These are phyloP conservation scores for Monosporascus sp. DNA, from an alignment of 2,329 filamentous ascomycete genomes.

Conservation along the genomic window DNA sequence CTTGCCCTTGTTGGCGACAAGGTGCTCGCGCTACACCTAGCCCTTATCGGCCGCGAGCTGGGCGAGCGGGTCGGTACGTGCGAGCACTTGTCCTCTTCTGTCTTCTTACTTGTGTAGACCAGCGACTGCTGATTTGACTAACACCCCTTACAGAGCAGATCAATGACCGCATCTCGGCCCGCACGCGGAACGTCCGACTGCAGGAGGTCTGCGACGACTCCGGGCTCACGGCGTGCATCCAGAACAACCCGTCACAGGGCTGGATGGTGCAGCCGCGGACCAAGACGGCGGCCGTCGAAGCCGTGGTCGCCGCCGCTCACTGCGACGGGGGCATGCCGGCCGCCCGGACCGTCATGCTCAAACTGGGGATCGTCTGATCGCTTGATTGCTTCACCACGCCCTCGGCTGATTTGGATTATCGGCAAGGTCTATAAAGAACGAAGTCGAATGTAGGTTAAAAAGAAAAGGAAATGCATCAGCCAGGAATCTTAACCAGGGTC, in stretches of 20 bases:
- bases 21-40: conserved; percentile 3
- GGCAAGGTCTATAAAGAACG: too few relatives aligned
- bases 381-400: too few relatives aligned
- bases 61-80: conserved; percentile 2
- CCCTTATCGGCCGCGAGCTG: conserved; percentile 1
- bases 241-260: background rate
- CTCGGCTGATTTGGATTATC: too few relatives aligned
- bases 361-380: background rate
- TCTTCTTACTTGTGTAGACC: background rate
- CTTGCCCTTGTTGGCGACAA: conserved; percentile 8
- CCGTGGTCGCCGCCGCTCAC: conserved; percentile 7
- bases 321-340: conserved; percentile 7
- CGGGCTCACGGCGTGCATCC: conserved; percentile 8
- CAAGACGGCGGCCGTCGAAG: conserved; percentile 9
- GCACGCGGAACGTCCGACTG: conserved; percentile 1
- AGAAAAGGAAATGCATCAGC: too few relatives aligned
- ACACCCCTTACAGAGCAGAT: background rate
- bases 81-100: background rate
- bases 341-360: conserved; percentile 3
- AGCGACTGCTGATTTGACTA: background rate
- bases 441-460: too few relatives aligned
- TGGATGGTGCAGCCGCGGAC: background rate
- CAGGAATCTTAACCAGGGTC: too few relatives aligned
- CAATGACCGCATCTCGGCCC: background rate
- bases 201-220: conserved; percentile 1